Base-by-base conservation (phyloP, 352 stramenopile species). In the Phytophthora citrophthora region DNA sequence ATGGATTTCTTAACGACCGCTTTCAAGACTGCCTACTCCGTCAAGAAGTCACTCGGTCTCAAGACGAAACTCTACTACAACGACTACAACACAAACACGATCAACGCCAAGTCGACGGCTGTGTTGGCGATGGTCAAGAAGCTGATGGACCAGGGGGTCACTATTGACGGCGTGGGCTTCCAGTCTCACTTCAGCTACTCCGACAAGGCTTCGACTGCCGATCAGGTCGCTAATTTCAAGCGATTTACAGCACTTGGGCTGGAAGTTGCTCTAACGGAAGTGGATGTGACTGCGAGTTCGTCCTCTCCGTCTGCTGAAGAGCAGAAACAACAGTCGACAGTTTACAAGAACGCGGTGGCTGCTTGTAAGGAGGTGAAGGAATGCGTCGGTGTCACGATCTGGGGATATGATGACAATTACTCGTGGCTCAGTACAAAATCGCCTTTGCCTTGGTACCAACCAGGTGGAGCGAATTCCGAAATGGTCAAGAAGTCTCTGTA, bases 11-110 rank as follows among this genome's bases (percentile, higher is more conserved):
- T 75, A 11, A 51, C 55, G 15, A 75, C 67, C 40, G 62, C 67
- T 7, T 75, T 75, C 46, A 75, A 65, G 52, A 72, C 67, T 8
- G 67, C 67, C 7, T 65, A 48, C 29, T 26, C 51, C 0, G 62
- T 75, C 41, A 75, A 75, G 46, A 64, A 75, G 24, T 59, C 44
- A 24, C 62, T 72, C 1, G 55, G 55, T 5, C 47, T 75, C 3
- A 72, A 61, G 26, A 63, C 56, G 11, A 71, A 71, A 23, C 16
- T 71, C 38, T 71, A 71, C 63, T 71, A 71, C 56, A 71, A 71
- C 31, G 63, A 71, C 44, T 71, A 72, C 55, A 75, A 72, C 62
- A 75, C 56, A 2, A 62, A 75, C 40, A 69, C 51, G 10, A 54
- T 75, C 23, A 75, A 69, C 51, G 55, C 46, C 52, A 72, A 75